Base-by-base conservation (phyloP, 805 yeast genomes). In the Candida railenensis region DNA sequence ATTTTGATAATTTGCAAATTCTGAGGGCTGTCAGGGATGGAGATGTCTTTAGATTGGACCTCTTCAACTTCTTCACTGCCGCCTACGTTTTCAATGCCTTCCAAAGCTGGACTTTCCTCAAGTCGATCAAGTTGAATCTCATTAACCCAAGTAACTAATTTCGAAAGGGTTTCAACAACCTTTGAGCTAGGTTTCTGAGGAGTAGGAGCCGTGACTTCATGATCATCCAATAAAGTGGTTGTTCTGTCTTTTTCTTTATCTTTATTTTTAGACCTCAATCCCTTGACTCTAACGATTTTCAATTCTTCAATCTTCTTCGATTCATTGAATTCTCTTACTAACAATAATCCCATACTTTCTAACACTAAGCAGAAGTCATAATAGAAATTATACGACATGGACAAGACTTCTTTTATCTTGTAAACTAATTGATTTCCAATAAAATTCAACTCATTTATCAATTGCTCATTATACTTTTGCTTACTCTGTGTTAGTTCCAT, bases 291-390 rank as follows among this genome's bases (percentile, higher is more conserved):
- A 41, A 82, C 82, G 22, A 87, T 80, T 43, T 74, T 75, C 37
- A 74, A 69, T 8, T 63, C 69, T 15, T 71, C 66, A 14, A 45
- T 47, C 9, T 62, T 62, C 16, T 51, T 51, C n/a, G 51, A 50
- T 32, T 47, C 45, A 22, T 53, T 43, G 9, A 43, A 34, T 36
- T 75, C 77, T 42, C 73, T 73, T 2, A 78, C 71, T 41, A 87
- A 73, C 33, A 89, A 73, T 40, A 90, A 69, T 0, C 97, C 97
- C 73, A 90, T 82, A 2, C 85, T 75, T 57, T 87, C 95, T 28
- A 88, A 67, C 2, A 85, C 66, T 41, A 77, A 68, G 48, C 91
- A 83, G 37, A 69, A 62, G 42, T 71, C 77, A 3, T 73, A 57
- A 48, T 83, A 66, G 43, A 53, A 64, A 4, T 58, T 61, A 47